Conservation (phyloP, 306 rosid genomes). For the Cicer bijugum region DNA sequence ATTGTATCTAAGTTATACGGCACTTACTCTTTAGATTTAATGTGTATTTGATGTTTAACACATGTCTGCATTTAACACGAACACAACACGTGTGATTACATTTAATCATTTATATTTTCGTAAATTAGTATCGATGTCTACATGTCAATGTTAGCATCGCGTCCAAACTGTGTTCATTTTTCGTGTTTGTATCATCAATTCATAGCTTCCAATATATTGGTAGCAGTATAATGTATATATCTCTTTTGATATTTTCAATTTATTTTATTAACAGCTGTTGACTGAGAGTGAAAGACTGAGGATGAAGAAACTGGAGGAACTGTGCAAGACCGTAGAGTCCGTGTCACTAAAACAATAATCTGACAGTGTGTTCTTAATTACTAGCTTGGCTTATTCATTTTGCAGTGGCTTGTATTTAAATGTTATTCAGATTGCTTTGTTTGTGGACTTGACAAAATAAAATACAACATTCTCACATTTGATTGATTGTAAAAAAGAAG, state of each 20-base stretch:
- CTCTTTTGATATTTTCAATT: slow-evolving; percentile 18
- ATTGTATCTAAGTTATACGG: no score
- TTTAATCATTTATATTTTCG: no score
- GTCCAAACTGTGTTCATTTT: no score
- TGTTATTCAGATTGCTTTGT: slow-evolving; percentile 26
- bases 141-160: no score
- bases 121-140: no score
- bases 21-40: no score
- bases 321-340: slow-evolving; percentile 65
- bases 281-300: slow-evolving; percentile 80
- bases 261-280: slow-evolving; percentile 57
- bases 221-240: neutral
- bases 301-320: slow-evolving; percentile 83
- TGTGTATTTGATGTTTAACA: no score
- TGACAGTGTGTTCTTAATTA: slow-evolving; percentile 21
- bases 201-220: neutral
- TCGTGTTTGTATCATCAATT: neutral
- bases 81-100: no score
- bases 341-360: slow-evolving; percentile 42
- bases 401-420: slow-evolving; percentile 39
- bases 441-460: neutral
- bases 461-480: neutral
- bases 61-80: no score
- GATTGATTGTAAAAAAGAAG: slow-evolving; percentile 7
- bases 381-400: slow-evolving; percentile 32